Evolutionary conservation across 768 basidiomycete genomes (phyloP).

Genomic region (Daedaleopsis sinensis): DNA sequence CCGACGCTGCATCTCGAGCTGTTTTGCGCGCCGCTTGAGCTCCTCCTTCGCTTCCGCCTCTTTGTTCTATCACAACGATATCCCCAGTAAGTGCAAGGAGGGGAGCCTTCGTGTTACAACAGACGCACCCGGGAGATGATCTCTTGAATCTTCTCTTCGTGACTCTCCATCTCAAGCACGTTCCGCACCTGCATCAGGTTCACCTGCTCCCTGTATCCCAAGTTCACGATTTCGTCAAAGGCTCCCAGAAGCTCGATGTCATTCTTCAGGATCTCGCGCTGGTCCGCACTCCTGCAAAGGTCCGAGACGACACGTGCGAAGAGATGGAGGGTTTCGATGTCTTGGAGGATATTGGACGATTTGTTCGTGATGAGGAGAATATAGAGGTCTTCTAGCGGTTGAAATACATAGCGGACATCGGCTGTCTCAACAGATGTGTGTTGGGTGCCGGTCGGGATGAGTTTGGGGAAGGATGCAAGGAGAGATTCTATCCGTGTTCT

Average conservation of each 20-base stretch:
- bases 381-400: slow-evolving; percentile 95
- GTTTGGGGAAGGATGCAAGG: slow-evolving; percentile 94
- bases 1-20: slow-evolving; percentile 95
- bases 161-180: slow-evolving; percentile 87
- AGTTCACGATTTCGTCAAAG: slow-evolving; percentile 94
- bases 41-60: slow-evolving; percentile 99
- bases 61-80: slow-evolving; percentile 71
- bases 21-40: slow-evolving; percentile 95
- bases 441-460: slow-evolving; percentile 92
- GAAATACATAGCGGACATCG: slow-evolving; percentile 96
- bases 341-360: slow-evolving; percentile 97
- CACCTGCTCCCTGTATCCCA: slow-evolving; percentile 84
- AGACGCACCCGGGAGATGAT: slow-evolving; percentile 88
- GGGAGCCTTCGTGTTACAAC: slow-evolving; percentile 25
- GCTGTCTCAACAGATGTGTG: slow-evolving; percentile 96
- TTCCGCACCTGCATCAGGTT: slow-evolving; percentile 79
- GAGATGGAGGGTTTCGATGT: slow-evolving; percentile 94
- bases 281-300: slow-evolving; percentile 82
- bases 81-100: neutral
- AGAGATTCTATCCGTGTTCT: slow-evolving; percentile 93
- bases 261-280: slow-evolving; percentile 87
- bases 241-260: slow-evolving; percentile 93
- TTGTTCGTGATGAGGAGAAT: slow-evolving; percentile 98
- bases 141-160: slow-evolving; percentile 95
- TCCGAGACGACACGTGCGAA: slow-evolving; percentile 94